These are phyloP conservation scores for Alternaria dauci DNA, from an alignment of 2,329 filamentous ascomycete species.

Conservation along the genomic window DNA sequence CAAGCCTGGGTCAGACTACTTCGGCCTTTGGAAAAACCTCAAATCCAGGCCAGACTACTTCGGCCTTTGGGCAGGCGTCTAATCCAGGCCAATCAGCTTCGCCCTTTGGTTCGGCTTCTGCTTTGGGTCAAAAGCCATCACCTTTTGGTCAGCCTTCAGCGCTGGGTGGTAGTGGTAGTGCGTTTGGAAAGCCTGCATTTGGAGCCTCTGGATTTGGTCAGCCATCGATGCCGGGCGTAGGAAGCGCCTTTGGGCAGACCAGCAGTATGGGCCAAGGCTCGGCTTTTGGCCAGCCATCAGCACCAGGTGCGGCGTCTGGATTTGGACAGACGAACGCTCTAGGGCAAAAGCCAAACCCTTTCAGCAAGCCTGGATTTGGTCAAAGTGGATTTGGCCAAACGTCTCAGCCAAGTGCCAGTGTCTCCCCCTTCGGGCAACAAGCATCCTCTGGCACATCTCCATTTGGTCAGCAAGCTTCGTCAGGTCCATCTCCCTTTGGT, in stretches of 20 bases:
- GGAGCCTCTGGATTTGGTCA: slow-evolving; percentile 51
- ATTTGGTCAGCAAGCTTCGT: slow-evolving; percentile 36
- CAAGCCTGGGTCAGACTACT: slow-evolving; percentile 11
- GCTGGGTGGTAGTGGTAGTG: slow-evolving; percentile 31
- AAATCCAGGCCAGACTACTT: slow-evolving; percentile 22
- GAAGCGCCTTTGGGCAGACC: slow-evolving; percentile 33
- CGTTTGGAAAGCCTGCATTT: slow-evolving; percentile 53
- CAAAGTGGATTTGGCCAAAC: slow-evolving; percentile 55
- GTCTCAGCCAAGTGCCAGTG: slow-evolving; percentile 46
- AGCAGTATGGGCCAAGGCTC: slow-evolving; percentile 28
- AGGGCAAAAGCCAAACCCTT: slow-evolving; percentile 44
- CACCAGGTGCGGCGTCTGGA: slow-evolving; percentile 35
- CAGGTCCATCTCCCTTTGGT: slow-evolving; percentile 34
- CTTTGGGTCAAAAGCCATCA: slow-evolving; percentile 30
- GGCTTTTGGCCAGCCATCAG: slow-evolving; percentile 48
- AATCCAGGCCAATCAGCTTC: slow-evolving; percentile 22
- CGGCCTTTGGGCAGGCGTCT: slow-evolving; percentile 53
- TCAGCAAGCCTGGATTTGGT: slow-evolving; percentile 53
- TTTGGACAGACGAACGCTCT: slow-evolving; percentile 45
- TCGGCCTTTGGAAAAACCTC: slow-evolving; percentile 54
- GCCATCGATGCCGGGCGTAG: slow-evolving; percentile 41
- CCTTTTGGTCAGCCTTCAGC: slow-evolving; percentile 45
- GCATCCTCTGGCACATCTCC: slow-evolving; percentile 44
- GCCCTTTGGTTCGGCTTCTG: slow-evolving; percentile 54
- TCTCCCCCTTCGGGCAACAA: slow-evolving; percentile 45